Percentiles rank a stretch among this genome's conserved stretches.
Conservation (phyloP, 371 early-diverging fungal genomes). For the Mucor lusitanicus region DNA sequence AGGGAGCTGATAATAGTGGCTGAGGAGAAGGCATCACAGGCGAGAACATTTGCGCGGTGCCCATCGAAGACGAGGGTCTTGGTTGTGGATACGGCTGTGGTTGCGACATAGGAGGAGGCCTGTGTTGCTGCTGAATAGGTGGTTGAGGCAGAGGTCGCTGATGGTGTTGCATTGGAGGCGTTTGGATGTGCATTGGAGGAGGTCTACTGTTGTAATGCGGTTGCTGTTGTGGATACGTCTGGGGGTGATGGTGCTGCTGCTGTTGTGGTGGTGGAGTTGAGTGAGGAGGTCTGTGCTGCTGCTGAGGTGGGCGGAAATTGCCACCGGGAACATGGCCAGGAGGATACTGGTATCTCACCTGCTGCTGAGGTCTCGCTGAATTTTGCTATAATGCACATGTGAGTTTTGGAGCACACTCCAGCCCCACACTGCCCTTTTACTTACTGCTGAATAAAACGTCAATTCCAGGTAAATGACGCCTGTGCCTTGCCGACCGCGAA, state of each 20-base stretch:
- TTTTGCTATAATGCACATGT: slow-evolving; percentile 11
- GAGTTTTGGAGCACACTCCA: background rate
- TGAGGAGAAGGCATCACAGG: slow-evolving; percentile 16
- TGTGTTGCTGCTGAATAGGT: background rate
- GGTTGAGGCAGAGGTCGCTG: background rate
- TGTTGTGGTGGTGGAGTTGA: slow-evolving; percentile 1
- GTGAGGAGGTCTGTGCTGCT: slow-evolving; percentile 6
- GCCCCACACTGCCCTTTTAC: background rate
- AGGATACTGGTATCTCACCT: slow-evolving; percentile 22
- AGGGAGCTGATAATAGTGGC: slow-evolving; percentile 22
- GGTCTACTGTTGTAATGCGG: slow-evolving; percentile 6
- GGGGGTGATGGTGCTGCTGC: background rate
- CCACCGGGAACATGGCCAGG: slow-evolving; percentile 9
- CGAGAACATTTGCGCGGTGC: slow-evolving; percentile 4
- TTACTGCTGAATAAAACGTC: slow-evolving; percentile 41
- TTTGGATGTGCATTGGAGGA: slow-evolving; percentile 2
- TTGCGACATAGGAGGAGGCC: background rate
- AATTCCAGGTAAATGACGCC: slow-evolving; percentile 40
- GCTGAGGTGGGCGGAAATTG: background rate
- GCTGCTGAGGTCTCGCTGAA: slow-evolving; percentile 18
- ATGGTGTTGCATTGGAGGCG: slow-evolving; percentile 7
- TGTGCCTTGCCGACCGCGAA: slow-evolving; percentile 13
- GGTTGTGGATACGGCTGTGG: slow-evolving; percentile 7
- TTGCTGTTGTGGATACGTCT: background rate
- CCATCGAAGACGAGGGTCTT: slow-evolving; percentile 15